phyloP scores from a whole-genome alignment of 78 protist species.

The Carpediemonas membranifera region DNA sequence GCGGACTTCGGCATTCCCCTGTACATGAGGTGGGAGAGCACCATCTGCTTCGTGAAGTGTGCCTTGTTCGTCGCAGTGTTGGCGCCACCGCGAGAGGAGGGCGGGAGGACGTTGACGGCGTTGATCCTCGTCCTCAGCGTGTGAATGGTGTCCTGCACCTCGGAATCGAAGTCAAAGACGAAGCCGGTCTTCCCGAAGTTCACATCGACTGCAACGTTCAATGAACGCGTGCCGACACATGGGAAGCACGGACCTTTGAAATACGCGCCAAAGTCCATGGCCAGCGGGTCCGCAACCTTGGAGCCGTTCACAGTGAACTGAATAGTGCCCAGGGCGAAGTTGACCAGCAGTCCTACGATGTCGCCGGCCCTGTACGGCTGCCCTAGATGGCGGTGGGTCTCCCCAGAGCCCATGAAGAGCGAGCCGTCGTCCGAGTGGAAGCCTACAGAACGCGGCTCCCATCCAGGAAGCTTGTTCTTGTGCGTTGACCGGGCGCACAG shows the following conservation, averaged over 20 bases:
- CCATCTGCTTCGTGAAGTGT: no score
- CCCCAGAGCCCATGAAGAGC: conserved; percentile 45
- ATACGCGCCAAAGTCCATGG: conserved; percentile 3
- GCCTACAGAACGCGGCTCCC: conserved; percentile 57
- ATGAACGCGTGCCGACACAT: conserved; percentile 47
- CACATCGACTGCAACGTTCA: conserved; percentile 47
- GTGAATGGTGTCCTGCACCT: no score
- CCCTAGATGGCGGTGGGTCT: conserved; percentile 38
- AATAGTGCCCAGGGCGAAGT: conserved; percentile 37
- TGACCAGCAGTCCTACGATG: conserved; percentile 47
- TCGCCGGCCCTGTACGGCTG: conserved; percentile 52
- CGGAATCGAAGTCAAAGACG: conserved; percentile 43
- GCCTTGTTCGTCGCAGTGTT: no score
- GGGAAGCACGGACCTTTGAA: no score
- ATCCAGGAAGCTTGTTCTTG: conserved; percentile 49
- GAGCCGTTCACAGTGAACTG: conserved; percentile 60
- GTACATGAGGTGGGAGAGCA: no score
- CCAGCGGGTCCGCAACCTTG: conserved; percentile 21
- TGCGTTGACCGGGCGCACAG: conserved; percentile 21
- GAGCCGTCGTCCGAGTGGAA: conserved; percentile 66
- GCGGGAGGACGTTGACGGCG: no score
- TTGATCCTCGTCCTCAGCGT: no score
- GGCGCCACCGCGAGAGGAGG: no score
- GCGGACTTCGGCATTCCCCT: no score
- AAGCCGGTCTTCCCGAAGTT: conserved; percentile 56